A percentile compares a stretch with the other conserved stretches of the same genome.
These are phyloP conservation scores for Styphnolobium japonicum DNA, from an alignment of 306 rosid species.

Conservation along the genomic window DNA sequence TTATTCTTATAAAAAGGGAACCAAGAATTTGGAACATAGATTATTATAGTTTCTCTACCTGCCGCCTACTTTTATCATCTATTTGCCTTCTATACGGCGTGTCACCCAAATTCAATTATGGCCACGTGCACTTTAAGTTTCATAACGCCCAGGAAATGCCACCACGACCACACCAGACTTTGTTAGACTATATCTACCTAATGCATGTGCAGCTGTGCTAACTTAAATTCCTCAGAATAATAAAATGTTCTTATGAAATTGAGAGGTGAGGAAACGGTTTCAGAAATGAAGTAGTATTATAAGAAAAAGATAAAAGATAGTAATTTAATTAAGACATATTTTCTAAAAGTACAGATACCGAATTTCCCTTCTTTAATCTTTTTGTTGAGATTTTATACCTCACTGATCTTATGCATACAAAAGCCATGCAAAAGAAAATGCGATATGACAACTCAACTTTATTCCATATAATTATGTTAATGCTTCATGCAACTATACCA, in stretches of 20 bases:
- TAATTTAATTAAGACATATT: neutral
- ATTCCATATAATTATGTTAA: neutral
- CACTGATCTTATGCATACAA: neutral
- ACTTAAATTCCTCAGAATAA: neutral
- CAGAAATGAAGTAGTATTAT: neutral
- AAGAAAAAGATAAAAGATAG: neutral
- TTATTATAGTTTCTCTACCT: constrained; percentile 24
- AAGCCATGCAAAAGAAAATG: constrained; percentile 1
- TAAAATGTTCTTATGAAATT: neutral
- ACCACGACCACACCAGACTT: neutral
- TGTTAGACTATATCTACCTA: neutral
- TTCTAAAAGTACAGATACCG: neutral
- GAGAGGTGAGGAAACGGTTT: neutral
- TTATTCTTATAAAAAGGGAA: constrained; percentile 24
- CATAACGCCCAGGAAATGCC: neutral
- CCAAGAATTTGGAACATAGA: constrained; percentile 1
- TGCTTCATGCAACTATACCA: constrained; percentile 21
- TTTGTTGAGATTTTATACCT: neutral
- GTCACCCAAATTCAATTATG: constrained; percentile 24
- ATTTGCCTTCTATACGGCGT: constrained; percentile 3
- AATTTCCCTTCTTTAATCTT: neutral
- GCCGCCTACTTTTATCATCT: constrained; percentile 21
- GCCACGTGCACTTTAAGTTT: constrained; percentile 29
- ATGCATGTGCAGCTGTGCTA: neutral
- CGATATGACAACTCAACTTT: neutral